Conservation (phyloP, 495 filamentous ascomycete genomes). For the Trichoderma erinaceum region DNA sequence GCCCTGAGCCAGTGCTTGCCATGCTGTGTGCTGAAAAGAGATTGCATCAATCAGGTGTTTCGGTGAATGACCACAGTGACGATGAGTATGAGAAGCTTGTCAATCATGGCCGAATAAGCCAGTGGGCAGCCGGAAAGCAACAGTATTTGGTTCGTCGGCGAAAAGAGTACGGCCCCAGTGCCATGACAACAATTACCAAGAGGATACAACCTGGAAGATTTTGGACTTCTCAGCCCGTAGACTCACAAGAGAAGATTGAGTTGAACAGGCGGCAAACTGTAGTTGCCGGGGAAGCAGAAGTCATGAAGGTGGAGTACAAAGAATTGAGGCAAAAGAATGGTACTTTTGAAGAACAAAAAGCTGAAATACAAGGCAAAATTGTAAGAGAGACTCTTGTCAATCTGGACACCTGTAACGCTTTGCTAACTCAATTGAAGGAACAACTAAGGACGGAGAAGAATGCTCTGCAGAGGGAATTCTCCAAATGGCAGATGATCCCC, state of each 20-base stretch:
- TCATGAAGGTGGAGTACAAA: constrained; percentile 31
- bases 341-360: constrained; percentile 7
- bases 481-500: constrained; percentile 59
- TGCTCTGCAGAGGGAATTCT: constrained; percentile 55
- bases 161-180: constrained; percentile 65
- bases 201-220: constrained; percentile 48
- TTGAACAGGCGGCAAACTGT: constrained; percentile 33
- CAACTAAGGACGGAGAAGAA: constrained; percentile 32
- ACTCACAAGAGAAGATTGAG: constrained; percentile 51
- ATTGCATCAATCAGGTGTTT: constrained; percentile 62
- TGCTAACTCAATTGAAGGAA: constrained; percentile 30
- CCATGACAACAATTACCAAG: constrained; percentile 57
- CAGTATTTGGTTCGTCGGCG: constrained; percentile 56
- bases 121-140: constrained; percentile 58
- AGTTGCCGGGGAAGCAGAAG: constrained; percentile 31
- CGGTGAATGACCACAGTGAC: constrained; percentile 54
- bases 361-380: constrained; percentile 21
- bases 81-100: constrained; percentile 56
- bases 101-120: constrained; percentile 37
- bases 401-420: neutral
- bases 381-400: constrained; percentile 25
- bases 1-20: constrained; percentile 76
- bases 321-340: constrained; percentile 22
- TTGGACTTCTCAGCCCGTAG: constrained; percentile 76
- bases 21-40: constrained; percentile 70